Evolutionary conservation across 129 eudicot species (phyloP), one percentile per base, ranked within the genome.

Genomic region (Tanacetum coccineum): DNA sequence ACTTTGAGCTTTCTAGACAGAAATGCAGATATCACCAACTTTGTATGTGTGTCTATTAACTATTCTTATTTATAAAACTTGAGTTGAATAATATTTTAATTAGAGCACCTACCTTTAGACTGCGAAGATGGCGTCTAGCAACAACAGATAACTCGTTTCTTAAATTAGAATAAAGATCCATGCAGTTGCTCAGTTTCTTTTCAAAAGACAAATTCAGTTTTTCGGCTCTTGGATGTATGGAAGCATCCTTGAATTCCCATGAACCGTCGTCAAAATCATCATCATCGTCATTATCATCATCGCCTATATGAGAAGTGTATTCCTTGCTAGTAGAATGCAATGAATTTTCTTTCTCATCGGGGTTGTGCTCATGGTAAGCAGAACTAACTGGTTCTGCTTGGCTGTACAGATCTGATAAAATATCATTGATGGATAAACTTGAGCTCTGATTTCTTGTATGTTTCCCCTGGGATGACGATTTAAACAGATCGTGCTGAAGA

Each of bases 181-280:
- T 45, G 60, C 32, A 79, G 74, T 14, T 32, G 56, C 66, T 51
- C 68, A 72, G 75, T 71, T 79, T 77, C 72, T 61, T 70, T 68
- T 80, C 39, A 26, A 71, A 57, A 19, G 76, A 62, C 50, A 17
- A 47, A 46, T 57, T 81, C 69, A 72, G 79, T 54, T 61, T 73
- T 32, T 63, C 60, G 13, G 22, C 44, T 61, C 64, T 66, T 9
- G 47, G 61, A 61, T 71, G 69, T 53, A 62, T 26, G 18, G 74
- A 59, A 46, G 95, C 92, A 61, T 77, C 92, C 79, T 80, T 85
- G 69, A 80, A 85, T 65, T 87, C 93, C 97, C 93, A 87, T 7
- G 92, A 82, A 47, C 55, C 70, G 48, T 82, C 84, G 59, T 81
- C 80, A 52, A 71, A 67, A 54, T 58, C 59, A 74, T 80, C 83